Percentiles rank a stretch among this genome's conserved stretches.
Conservation (phyloP, 2,329 filamentous ascomycete genomes). For the Coleophoma cylindrospora region DNA sequence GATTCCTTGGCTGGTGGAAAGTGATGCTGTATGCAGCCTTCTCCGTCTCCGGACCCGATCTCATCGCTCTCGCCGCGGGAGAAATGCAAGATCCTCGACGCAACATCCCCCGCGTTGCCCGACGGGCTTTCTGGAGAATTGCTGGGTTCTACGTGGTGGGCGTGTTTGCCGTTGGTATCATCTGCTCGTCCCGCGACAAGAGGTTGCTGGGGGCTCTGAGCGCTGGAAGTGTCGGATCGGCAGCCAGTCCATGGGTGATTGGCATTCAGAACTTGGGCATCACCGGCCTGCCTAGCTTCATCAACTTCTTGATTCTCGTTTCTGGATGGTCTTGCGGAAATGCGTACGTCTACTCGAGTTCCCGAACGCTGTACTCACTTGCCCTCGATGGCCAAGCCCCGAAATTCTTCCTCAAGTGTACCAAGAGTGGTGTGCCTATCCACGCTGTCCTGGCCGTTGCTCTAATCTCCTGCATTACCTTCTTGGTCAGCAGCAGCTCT, state of each 20-base stretch:
- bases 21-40: neutral
- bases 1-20: constrained; percentile 45
- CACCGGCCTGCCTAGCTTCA: constrained; percentile 39
- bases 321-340: constrained; percentile 49
- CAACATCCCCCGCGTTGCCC: constrained; percentile 43
- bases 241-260: constrained; percentile 41
- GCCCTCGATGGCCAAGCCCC: constrained; percentile 46
- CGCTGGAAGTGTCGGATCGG: constrained; percentile 36
- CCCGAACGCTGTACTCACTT: constrained; percentile 43
- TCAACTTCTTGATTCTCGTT: constrained; percentile 47
- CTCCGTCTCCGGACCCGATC: constrained; percentile 30
- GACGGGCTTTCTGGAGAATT: constrained; percentile 46
- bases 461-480: constrained; percentile 36
- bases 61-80: constrained; percentile 46
- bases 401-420: constrained; percentile 39
- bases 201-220: constrained; percentile 29
- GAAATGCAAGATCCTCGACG: constrained; percentile 45
- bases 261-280: constrained; percentile 41
- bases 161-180: constrained; percentile 40
- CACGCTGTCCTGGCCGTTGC: constrained; percentile 35
- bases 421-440: constrained; percentile 41
- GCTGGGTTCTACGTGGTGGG: constrained; percentile 46
- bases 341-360: constrained; percentile 43
- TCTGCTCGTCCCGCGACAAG: constrained; percentile 30
- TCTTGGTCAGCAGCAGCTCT: constrained; percentile 36